These are phyloP conservation scores for Xerocomellus chrysenteron DNA, from an alignment of 768 basidiomycete species.

Conservation along the genomic window DNA sequence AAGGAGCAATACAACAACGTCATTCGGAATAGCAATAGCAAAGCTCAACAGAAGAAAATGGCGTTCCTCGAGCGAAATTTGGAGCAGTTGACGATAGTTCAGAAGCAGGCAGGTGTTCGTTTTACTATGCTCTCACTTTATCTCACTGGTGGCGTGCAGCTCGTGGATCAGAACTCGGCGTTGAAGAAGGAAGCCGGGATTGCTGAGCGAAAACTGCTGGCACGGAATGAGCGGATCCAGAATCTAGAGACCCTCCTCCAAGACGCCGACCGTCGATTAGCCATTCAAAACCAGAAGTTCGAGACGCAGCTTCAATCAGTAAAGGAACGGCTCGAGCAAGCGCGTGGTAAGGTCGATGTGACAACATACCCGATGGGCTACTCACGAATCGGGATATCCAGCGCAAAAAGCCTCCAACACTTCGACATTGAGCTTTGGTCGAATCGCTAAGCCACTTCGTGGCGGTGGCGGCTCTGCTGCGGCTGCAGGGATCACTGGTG, in stretches of 20 bases:
- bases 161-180: slow-evolving; percentile 96
- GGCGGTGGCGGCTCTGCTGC: slow-evolving; percentile 64
- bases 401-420: slow-evolving; percentile 78
- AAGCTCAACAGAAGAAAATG: slow-evolving; percentile 99
- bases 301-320: slow-evolving; percentile 90
- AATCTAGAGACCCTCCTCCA: slow-evolving; percentile 91
- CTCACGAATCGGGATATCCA: slow-evolving; percentile 31
- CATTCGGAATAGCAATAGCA: slow-evolving; percentile 96
- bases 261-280: slow-evolving; percentile 89
- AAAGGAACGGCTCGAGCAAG: slow-evolving; percentile 89
- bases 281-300: slow-evolving; percentile 94
- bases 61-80: slow-evolving; percentile 96
- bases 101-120: slow-evolving; percentile 77
- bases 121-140: background rate
- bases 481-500: slow-evolving; percentile 40
- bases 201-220: slow-evolving; percentile 93
- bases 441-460: slow-evolving; percentile 95
- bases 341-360: slow-evolving; percentile 64
- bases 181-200: slow-evolving; percentile 97
- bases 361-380: slow-evolving; percentile 11
- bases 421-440: slow-evolving; percentile 79
- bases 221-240: slow-evolving; percentile 96
- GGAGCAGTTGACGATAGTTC: slow-evolving; percentile 91
- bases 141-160: slow-evolving; percentile 46
- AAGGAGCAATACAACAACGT: slow-evolving; percentile 99